phyloP scores from a whole-genome alignment of 1,284 basidiomycete species.

The Cryptococcus deneoformans region DNA sequence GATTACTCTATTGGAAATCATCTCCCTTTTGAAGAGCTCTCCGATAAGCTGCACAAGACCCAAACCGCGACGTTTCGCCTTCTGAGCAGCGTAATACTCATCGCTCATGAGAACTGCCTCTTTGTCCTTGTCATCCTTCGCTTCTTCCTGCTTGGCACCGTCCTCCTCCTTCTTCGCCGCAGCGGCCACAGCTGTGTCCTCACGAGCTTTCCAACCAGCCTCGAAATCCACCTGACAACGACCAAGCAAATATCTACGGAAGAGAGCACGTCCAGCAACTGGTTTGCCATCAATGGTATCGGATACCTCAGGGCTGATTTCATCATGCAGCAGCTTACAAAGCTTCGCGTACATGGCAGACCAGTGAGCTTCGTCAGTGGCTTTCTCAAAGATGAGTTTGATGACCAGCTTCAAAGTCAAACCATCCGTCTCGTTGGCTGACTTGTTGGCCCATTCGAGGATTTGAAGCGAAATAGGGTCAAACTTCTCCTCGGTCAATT shows the following conservation, averaged over 20 bases:
- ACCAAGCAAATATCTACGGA: slow-evolving; percentile 86
- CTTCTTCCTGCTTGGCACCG: slow-evolving; percentile 54
- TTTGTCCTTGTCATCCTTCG: slow-evolving; percentile 43
- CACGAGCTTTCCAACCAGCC: slow-evolving; percentile 64
- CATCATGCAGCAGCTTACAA: slow-evolving; percentile 90
- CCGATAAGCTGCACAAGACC: slow-evolving; percentile 98
- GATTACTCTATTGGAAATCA: slow-evolving; percentile 94
- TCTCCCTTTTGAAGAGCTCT: slow-evolving; percentile 94
- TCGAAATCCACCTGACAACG: slow-evolving; percentile 96
- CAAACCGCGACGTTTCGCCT: slow-evolving; percentile 94
- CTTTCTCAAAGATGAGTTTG: slow-evolving; percentile 94
- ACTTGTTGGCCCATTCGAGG: slow-evolving; percentile 91
- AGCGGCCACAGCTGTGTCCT: slow-evolving; percentile 56
- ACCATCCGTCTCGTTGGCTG: slow-evolving; percentile 86
- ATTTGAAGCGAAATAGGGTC: slow-evolving; percentile 92
- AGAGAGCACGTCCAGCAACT: slow-evolving; percentile 78
- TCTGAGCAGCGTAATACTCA: slow-evolving; percentile 95
- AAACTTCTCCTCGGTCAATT: slow-evolving; percentile 96
- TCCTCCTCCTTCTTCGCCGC: slow-evolving; percentile 57
- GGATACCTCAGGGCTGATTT: slow-evolving; percentile 77
- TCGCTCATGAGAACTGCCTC: slow-evolving; percentile 81
- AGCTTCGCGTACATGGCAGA: slow-evolving; percentile 96
- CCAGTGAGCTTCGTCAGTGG: slow-evolving; percentile 92
- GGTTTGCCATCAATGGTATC: slow-evolving; percentile 87
- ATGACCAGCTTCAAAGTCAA: slow-evolving; percentile 94